Conservation (phyloP, 768 basidiomycete genomes). For the Cubamyces sp. region DNA sequence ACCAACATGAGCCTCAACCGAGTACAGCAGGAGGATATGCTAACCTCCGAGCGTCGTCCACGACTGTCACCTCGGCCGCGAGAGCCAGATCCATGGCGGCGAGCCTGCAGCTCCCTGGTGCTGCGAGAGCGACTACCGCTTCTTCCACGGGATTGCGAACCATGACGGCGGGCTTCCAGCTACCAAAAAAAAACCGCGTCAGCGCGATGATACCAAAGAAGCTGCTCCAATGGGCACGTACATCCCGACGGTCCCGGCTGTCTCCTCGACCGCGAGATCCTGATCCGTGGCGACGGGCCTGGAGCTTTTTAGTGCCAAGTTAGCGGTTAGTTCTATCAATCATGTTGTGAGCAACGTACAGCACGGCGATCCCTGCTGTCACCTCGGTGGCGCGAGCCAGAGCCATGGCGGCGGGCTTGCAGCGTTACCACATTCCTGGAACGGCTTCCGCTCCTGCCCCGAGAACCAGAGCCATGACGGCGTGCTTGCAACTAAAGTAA, state of each 20-base stretch:
- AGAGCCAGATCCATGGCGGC: conserved; percentile 16
- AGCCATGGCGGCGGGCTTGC: conserved; percentile 17
- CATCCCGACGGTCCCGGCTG: conserved; percentile 14
- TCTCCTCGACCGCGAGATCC: conserved; percentile 4
- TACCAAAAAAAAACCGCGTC: neutral
- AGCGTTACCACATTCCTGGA: neutral
- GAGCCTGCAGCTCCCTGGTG: conserved; percentile 7
- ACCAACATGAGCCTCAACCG: too few species aligned
- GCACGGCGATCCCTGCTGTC: neutral
- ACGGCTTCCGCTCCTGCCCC: neutral
- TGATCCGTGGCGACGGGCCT: conserved; percentile 19
- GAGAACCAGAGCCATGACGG: conserved; percentile 10
- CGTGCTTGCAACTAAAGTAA: conserved; percentile 7
- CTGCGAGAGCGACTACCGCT: neutral
- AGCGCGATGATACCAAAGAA: neutral
- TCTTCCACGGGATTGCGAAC: conserved; percentile 11
- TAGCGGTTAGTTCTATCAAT: too few species aligned
- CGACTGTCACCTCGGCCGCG: conserved; percentile 5
- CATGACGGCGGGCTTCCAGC: conserved; percentile 8
- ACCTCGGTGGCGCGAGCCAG: conserved; percentile 5
- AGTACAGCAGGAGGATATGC: neutral
- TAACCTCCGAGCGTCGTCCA: neutral
- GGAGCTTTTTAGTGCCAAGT: neutral
- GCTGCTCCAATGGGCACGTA: neutral
- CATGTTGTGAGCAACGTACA: neutral